These are phyloP conservation scores for Trichosanthes truncata DNA, from an alignment of 306 rosid genomes.

Conservation along the genomic window DNA sequence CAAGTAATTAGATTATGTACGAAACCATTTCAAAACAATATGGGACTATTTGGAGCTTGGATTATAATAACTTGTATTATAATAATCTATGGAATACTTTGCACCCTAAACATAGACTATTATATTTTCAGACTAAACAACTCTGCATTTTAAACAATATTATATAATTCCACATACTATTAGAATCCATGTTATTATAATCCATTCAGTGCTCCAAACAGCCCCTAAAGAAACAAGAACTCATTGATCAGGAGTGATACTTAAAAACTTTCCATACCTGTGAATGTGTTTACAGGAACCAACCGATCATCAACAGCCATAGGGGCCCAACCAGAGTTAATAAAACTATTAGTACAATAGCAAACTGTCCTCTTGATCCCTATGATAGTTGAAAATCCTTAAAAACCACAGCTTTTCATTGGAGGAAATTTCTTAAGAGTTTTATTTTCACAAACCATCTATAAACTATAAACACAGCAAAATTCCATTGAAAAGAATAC, in stretches of 20 bases:
- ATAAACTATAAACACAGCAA: neutral
- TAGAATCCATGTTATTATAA: too few species aligned
- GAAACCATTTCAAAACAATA: neutral
- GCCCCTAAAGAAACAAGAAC: neutral
- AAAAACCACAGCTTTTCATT: neutral
- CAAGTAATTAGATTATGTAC: neutral
- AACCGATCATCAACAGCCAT: neutral
- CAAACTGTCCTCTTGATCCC: neutral
- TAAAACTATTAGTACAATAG: neutral
- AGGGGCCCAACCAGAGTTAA: neutral
- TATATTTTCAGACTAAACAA: too few species aligned
- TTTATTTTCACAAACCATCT: neutral
- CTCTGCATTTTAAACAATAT: too few species aligned
- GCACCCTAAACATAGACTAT: too few species aligned
- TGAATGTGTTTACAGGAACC: neutral
- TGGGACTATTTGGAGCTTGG: too few species aligned
- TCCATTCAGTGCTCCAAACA: too few species aligned
- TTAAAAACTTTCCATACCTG: neutral
- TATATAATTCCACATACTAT: too few species aligned
- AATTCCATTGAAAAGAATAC: neutral
- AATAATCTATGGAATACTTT: too few species aligned
- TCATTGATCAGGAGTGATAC: neutral
- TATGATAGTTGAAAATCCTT: neutral
- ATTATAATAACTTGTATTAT: too few species aligned
- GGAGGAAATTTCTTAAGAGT: neutral